Evolutionary conservation across 2,329 filamentous ascomycete genomes (phyloP).

Genomic region (Sporothrix brunneoviolacea): DNA sequence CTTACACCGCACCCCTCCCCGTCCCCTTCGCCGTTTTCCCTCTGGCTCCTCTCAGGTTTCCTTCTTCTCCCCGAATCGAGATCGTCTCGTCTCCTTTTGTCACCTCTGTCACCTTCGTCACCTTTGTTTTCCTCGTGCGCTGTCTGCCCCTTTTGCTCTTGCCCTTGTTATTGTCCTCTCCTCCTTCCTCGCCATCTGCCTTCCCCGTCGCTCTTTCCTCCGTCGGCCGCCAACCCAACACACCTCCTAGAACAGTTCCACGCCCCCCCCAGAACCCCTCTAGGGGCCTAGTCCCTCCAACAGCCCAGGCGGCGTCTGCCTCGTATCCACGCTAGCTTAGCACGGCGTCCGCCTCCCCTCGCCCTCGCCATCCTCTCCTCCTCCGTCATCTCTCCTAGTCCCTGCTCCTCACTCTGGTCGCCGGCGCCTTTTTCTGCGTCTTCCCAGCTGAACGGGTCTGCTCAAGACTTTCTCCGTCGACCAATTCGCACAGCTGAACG

Average conservation of each 20-base stretch:
- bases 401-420: neutral
- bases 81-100: no score
- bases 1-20: no score
- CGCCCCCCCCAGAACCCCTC: neutral
- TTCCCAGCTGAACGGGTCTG: slow-evolving; percentile 10
- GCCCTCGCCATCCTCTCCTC: neutral
- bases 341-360: neutral
- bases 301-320: slow-evolving; percentile 1
- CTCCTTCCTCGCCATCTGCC: neutral
- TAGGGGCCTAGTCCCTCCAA: neutral
- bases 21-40: no score
- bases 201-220: neutral
- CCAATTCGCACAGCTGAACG: slow-evolving; percentile 7
- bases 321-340: slow-evolving; percentile 10
- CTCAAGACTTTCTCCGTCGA: neutral
- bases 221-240: no score
- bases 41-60: no score
- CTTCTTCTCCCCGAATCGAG: no score
- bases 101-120: no score
- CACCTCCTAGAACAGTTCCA: neutral
- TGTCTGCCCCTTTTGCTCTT: no score
- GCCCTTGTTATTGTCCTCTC: no score
- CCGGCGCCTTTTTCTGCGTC: neutral
- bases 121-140: no score
- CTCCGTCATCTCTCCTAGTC: neutral